Percentiles rank a stretch among this genome's conserved stretches.
Conservation (phyloP, 441 rosid species). For the Pelargonium cotyledonis region DNA sequence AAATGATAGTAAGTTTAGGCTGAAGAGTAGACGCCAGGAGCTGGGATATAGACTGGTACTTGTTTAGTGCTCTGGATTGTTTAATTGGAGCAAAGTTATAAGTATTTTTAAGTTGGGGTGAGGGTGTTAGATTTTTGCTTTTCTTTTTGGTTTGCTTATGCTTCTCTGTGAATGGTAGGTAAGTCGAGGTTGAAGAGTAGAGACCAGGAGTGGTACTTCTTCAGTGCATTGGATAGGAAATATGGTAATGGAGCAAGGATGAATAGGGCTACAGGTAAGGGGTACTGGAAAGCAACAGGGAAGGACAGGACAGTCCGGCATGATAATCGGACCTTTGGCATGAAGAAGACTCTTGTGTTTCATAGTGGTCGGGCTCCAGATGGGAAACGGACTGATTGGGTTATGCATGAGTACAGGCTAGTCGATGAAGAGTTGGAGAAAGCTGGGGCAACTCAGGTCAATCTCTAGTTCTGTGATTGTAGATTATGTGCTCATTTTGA, state of each 20-base stretch:
- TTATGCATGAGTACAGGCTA: conserved; percentile 92
- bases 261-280: conserved; percentile 73
- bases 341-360: conserved; percentile 89
- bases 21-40: too few relatives aligned
- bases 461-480: conserved; percentile 12
- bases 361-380: conserved; percentile 84
- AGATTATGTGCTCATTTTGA: neutral
- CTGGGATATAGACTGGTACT: neutral
- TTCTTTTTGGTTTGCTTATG: neutral
- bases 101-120: neutral
- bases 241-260: conserved; percentile 82
- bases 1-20: too few relatives aligned
- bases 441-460: conserved; percentile 52
- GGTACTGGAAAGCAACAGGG: conserved; percentile 97
- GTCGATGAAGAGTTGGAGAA: conserved; percentile 55
- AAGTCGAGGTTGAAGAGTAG: conserved; percentile 67
- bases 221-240: conserved; percentile 70
- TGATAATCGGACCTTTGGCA: conserved; percentile 44
- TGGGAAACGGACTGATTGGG: conserved; percentile 90
- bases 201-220: conserved; percentile 95
- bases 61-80: conserved; percentile 1
- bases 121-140: neutral
- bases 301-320: conserved; percentile 71
- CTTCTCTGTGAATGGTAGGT: conserved; percentile 34
- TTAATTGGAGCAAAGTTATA: neutral